Base-by-base conservation (phyloP, 2,329 filamentous ascomycete species). In the Coccinonectria pachysandricola region DNA sequence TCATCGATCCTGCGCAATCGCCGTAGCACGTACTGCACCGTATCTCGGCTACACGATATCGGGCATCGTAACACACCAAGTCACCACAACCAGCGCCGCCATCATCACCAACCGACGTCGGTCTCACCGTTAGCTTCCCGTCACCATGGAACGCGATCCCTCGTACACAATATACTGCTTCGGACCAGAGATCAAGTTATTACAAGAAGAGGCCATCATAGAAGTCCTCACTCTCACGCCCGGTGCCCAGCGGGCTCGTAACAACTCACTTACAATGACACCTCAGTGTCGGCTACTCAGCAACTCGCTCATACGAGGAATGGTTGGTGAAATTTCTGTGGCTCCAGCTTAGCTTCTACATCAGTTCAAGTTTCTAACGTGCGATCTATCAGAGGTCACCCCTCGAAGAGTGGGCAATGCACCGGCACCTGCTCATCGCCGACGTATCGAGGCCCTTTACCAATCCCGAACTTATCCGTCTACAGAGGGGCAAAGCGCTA, bases 401-500 rank as follows among this genome's bases (percentile, higher is more conserved):
- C 15, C 27, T 41, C 4, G 11, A 17, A 13, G 28, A 19, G 10
- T 35, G 38, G 30, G 21, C 37, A n/a, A 6, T 14, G 8, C n/a
- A 15, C 18, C 28, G 26, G 16, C 19, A 23, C 12, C 20, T 31
- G 22, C 12, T 31, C 28, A 39, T 41, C 23, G 29, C 16, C 4
- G 35, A 37, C 15, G 22, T 41, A 14, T 5, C 28, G 3, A 36
- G 15, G 27, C 39, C 39, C 12, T 4, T 2, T 6, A 26, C 37
- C 18, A 22, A 28, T 13, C 35, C 39, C 20, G 39, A 41, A 23
- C 38, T 33, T 9, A 42, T 41, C 12, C 36, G 39, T 10, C 28
- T 41, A 8, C 21, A 42, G 15, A 19, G 27, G 8, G 38, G 38
- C 15, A 31, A 23, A 15, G 17, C 21, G 2, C 7, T 41, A 5